Conservation (phyloP, 208 protist genomes). For the Leishmania aethiopica region DNA sequence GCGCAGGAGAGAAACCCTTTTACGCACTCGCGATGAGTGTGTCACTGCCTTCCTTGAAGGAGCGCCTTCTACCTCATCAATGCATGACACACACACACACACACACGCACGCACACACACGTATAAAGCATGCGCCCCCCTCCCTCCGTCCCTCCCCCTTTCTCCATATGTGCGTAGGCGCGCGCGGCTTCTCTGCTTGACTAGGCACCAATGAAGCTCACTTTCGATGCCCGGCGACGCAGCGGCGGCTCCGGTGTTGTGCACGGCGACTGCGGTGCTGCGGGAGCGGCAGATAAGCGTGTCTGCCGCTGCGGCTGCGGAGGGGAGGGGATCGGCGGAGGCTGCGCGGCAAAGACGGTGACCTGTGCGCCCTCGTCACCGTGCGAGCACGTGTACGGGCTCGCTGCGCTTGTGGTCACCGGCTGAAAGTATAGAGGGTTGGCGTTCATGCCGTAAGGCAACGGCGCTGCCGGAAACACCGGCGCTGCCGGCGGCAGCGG, state of each 20-base stretch:
- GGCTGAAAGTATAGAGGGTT: not conserved
- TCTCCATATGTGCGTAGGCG: not conserved
- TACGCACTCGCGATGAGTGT: too few relatives aligned
- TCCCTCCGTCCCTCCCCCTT: too few relatives aligned
- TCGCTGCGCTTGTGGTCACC: too few relatives aligned
- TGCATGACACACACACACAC: not conserved
- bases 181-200: not conserved
- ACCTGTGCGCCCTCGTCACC: not conserved
- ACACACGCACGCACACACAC: not conserved
- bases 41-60: too few relatives aligned
- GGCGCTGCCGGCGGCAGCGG: constrained; percentile 4
- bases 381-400: not conserved
- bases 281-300: not conserved
- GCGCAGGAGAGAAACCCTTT: too few relatives aligned
- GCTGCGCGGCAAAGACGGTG: not conserved
- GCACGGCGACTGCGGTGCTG: constrained; percentile 1
- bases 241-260: constrained; percentile 12
- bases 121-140: not conserved
- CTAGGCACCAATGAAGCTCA: constrained; percentile 18
- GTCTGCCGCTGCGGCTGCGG: not conserved
- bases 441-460: not conserved
- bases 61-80: too few relatives aligned
- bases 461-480: not conserved
- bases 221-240: constrained; percentile 25
- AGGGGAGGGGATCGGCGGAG: not conserved